Percentiles rank a stretch among this genome's conserved stretches.
phyloP scores from a whole-genome alignment of 305 asterid species.

The Fraxinus sp. region DNA sequence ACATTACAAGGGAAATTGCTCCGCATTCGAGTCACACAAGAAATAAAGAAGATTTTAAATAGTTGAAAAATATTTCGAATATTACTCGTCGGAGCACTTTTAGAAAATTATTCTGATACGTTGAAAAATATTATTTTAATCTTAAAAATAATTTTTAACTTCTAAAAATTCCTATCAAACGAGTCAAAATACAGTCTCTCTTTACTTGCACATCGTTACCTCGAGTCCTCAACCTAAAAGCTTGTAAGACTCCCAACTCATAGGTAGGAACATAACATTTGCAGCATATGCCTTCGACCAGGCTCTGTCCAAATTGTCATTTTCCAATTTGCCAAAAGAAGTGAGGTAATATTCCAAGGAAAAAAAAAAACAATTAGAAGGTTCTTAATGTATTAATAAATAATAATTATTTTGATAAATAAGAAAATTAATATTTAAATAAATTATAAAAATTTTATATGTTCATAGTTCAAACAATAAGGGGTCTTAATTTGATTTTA shows the following conservation, averaged over 20 bases:
- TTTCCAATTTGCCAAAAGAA: neutral
- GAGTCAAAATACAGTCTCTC: neutral
- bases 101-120: no score
- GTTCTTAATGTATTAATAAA: neutral
- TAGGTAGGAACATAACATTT: no score
- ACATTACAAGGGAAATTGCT: neutral
- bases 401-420: neutral
- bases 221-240: neutral
- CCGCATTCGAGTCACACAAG: neutral
- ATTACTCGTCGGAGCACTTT: no score
- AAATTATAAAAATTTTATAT: neutral
- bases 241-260: neutral
- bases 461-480: neutral
- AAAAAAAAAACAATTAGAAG: neutral
- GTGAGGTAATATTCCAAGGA: neutral
- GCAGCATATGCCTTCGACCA: neutral
- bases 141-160: no score
- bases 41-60: no score
- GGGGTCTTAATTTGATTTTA: neutral
- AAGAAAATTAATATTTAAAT: no score
- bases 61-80: neutral
- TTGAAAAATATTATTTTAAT: no score
- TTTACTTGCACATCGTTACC: neutral
- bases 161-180: no score
- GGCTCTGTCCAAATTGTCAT: neutral